These are phyloP conservation scores for Metschnikowia sp. DNA, from an alignment of 805 yeast species.

Conservation along the genomic window DNA sequence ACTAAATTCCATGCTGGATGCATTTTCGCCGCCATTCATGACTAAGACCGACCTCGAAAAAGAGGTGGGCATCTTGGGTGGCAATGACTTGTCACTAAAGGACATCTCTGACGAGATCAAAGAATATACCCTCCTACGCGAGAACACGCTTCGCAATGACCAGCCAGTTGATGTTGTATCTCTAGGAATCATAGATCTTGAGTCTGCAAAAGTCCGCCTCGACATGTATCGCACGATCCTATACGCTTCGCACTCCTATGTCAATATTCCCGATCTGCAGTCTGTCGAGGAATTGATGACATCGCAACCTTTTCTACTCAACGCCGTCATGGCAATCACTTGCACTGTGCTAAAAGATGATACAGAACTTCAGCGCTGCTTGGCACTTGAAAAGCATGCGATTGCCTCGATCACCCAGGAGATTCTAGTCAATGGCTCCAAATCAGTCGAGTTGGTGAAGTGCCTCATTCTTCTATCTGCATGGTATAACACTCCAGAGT, in stretches of 20 bases:
- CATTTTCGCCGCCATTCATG: slow-evolving; percentile 23
- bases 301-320: slow-evolving; percentile 58
- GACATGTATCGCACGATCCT: slow-evolving; percentile 46
- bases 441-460: slow-evolving; percentile 64
- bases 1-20: slow-evolving; percentile 3
- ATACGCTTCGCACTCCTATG: slow-evolving; percentile 51
- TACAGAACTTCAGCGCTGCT: slow-evolving; percentile 37
- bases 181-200: slow-evolving; percentile 52
- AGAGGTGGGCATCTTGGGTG: slow-evolving; percentile 38
- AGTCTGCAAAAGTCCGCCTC: slow-evolving; percentile 58
- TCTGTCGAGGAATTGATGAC: slow-evolving; percentile 47
- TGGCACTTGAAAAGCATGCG: slow-evolving; percentile 52
- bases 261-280: slow-evolving; percentile 46
- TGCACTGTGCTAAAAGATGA: slow-evolving; percentile 39
- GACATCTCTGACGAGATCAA: slow-evolving; percentile 46
- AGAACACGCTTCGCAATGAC: slow-evolving; percentile 25
- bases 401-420: slow-evolving; percentile 52
- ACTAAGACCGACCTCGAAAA: slow-evolving; percentile 37
- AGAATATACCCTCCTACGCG: slow-evolving; percentile 43
- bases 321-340: slow-evolving; percentile 61
- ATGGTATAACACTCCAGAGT: slow-evolving; percentile 85
- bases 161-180: slow-evolving; percentile 48
- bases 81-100: slow-evolving; percentile 33
- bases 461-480: slow-evolving; percentile 56
- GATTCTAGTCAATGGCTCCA: slow-evolving; percentile 65